These are phyloP conservation scores for Fusarium sororula DNA, from an alignment of 2,329 filamentous ascomycete species.

Conservation along the genomic window DNA sequence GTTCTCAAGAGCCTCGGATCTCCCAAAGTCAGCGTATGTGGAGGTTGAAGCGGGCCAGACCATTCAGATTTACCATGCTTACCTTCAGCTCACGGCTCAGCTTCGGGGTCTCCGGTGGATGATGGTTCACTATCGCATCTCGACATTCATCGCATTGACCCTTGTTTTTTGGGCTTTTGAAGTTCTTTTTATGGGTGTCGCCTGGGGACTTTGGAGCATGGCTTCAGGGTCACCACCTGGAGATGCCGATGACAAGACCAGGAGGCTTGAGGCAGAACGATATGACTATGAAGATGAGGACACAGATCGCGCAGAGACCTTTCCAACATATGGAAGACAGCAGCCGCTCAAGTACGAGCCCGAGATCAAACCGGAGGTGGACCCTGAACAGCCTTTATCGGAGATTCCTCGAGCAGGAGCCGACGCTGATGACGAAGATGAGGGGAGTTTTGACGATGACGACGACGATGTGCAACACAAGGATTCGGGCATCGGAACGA, in stretches of 20 bases:
- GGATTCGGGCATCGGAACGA: conserved; percentile 65
- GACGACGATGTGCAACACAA: conserved; percentile 42
- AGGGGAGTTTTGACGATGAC: conserved; percentile 49
- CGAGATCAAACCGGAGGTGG: conserved; percentile 48
- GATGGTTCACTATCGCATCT: conserved; percentile 84
- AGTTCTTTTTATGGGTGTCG: conserved; percentile 70
- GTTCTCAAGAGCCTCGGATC: conserved; percentile 60
- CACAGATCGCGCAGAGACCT: conserved; percentile 56
- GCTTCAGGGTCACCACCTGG: conserved; percentile 40
- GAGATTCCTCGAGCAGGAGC: conserved; percentile 48
- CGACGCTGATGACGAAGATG: conserved; percentile 59
- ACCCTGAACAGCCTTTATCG: conserved; percentile 44
- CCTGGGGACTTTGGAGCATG: conserved; percentile 67
- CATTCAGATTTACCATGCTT: conserved; percentile 80
- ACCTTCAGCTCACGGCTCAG: conserved; percentile 75
- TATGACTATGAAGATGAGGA: conserved; percentile 44
- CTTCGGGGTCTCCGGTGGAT: conserved; percentile 81
- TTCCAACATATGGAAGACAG: conserved; percentile 55
- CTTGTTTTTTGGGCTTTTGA: conserved; percentile 80
- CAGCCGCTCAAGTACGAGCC: conserved; percentile 53
- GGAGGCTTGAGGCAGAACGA: conserved; percentile 17
- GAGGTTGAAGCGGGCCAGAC: conserved; percentile 75
- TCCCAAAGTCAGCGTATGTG: conserved; percentile 60
- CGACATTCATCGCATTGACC: conserved; percentile 75
- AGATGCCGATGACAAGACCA: conserved; percentile 6